Base-by-base conservation (phyloP, 2,329 filamentous ascomycete species). In the Aquanectria penicillioides region DNA sequence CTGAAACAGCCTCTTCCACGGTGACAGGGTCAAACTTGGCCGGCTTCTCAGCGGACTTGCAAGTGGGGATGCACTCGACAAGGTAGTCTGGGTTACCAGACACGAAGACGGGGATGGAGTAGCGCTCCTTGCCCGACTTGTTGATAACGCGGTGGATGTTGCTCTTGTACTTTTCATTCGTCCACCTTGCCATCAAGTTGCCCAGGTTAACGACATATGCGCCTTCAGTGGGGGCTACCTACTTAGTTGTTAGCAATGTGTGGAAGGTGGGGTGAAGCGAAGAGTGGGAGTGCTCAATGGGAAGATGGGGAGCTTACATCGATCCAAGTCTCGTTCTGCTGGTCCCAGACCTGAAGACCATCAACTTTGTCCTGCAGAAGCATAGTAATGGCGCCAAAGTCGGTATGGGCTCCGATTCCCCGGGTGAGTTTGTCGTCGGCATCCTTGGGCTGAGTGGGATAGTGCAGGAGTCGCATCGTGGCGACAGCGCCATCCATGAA, bases 101-200 rank as follows among this genome's bases (percentile, higher is more conserved):
- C 53, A 85, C 81, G 69, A 86, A 86, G 48, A 86, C 81, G 0
- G 83, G 82, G n/a, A 86, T 75, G 6, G 80, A 84, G 66, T 85
- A 87, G 31, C 85, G 76, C 66, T 85, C 80, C 9, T 72, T 73
- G 2, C 74, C 75, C 3, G 78, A 80, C 37, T 76, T 75, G 73
- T 86, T 86, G 62, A 86, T 80, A 22, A 87, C 84, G 7, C 83
- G 75, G 67, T 87, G 85, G 4, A 83, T 69, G 44, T 79, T 84
- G 65, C 79, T 83, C 66, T 79, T 81, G 72, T 85, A 87, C 43
- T 75, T 71, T 13, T 80, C 79, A 50, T 81, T 80, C 12, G 83
- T 86, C 81, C 82, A 83, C 11, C 75, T 68, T 60, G 75, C 73
- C 59, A 85, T 71, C 64, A 84, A 75, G 59, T 85, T 80, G 25